phyloP scores from a whole-genome alignment of 2,329 filamentous ascomycete species.

The Zasmidium cellare region DNA sequence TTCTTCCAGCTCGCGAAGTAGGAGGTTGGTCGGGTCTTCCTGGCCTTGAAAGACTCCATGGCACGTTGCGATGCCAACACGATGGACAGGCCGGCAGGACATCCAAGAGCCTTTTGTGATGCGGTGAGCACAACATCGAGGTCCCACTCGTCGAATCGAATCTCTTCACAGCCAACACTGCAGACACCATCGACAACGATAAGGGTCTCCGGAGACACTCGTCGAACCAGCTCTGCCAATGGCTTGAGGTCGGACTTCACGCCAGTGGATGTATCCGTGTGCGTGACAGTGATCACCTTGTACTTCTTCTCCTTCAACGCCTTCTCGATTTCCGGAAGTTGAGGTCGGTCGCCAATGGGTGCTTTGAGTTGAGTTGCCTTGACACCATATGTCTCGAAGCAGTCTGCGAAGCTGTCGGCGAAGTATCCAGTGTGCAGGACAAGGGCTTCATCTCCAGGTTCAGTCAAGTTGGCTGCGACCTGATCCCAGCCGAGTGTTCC shows the following conservation, averaged over 20 bases:
- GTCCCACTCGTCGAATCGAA: constrained; percentile 92
- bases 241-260: constrained; percentile 88
- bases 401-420: constrained; percentile 90
- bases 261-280: constrained; percentile 96
- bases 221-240: constrained; percentile 77
- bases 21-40: constrained; percentile 77
- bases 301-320: constrained; percentile 88
- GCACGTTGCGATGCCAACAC: constrained; percentile 90
- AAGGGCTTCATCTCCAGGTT: constrained; percentile 84
- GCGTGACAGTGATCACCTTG: constrained; percentile 91
- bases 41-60: constrained; percentile 74
- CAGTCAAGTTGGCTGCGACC: constrained; percentile 88
- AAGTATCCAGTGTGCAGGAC: constrained; percentile 98
- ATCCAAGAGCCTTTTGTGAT: constrained; percentile 95
- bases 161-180: constrained; percentile 94
- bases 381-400: constrained; percentile 86
- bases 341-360: constrained; percentile 81
- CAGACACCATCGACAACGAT: constrained; percentile 95
- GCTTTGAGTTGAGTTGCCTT: constrained; percentile 88
- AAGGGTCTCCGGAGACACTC: constrained; percentile 86
- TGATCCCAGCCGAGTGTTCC: constrained; percentile 97
- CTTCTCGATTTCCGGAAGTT: constrained; percentile 83
- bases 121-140: constrained; percentile 92
- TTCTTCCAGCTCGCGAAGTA: constrained; percentile 98
- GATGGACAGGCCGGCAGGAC: constrained; percentile 90